These are phyloP conservation scores for Pichia sp. DNA, from an alignment of 1,139 yeast genomes.

Conservation along the genomic window DNA sequence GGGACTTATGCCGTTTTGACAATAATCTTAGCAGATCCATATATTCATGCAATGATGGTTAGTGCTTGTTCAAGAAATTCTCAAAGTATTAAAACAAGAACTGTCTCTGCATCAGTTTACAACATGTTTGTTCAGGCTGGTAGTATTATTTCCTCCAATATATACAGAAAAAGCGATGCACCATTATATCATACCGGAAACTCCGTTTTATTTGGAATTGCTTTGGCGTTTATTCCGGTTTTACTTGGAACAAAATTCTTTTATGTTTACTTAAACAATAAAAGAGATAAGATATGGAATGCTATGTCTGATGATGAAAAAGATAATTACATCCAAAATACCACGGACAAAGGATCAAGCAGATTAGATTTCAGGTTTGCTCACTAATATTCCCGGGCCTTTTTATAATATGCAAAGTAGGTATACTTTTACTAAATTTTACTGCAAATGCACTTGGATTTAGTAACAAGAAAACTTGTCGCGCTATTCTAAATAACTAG, in stretches of 20 bases:
- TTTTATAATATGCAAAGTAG: no score
- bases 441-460: no score
- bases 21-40: constrained; percentile 39
- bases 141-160: constrained; percentile 40
- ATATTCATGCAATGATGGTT: constrained; percentile 48
- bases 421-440: no score
- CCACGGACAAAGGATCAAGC: constrained; percentile 45
- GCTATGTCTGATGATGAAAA: constrained; percentile 39
- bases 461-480: no score
- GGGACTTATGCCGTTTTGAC: constrained; percentile 44
- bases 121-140: constrained; percentile 57
- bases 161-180: constrained; percentile 48
- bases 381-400: constrained; percentile 6
- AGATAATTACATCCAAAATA: constrained; percentile 33
- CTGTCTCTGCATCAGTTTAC: constrained; percentile 53
- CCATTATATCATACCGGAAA: constrained; percentile 56
- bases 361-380: constrained; percentile 41
- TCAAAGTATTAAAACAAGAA: constrained; percentile 49
- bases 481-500: no score
- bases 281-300: constrained; percentile 39
- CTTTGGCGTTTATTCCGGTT: constrained; percentile 23
- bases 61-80: constrained; percentile 57
- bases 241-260: constrained; percentile 28
- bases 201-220: constrained; percentile 32
- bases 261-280: constrained; percentile 40